Percentiles rank a stretch among this genome's conserved stretches.
phyloP scores from a whole-genome alignment of 306 rosid species.

The Mimosa bimucronata region DNA sequence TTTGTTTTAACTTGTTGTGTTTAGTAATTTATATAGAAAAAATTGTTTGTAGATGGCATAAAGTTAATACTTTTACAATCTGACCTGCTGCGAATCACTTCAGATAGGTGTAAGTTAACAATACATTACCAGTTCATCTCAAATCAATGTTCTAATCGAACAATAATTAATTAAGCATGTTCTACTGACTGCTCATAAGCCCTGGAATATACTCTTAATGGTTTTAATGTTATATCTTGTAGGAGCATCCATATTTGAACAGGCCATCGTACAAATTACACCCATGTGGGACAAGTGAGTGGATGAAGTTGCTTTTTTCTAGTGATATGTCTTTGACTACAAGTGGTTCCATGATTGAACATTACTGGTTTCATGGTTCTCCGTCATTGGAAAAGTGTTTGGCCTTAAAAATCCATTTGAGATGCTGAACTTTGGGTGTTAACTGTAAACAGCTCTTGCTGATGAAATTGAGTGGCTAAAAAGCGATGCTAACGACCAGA shows the following conservation, averaged over 20 bases:
- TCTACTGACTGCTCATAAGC: constrained; percentile 17
- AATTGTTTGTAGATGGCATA: neutral
- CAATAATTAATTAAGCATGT: neutral
- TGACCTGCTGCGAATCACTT: neutral
- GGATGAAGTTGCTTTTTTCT: constrained; percentile 79
- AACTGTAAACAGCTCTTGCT: neutral
- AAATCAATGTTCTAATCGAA: neutral
- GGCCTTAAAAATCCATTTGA: constrained; percentile 69
- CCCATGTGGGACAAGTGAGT: constrained; percentile 88
- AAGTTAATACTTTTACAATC: neutral
- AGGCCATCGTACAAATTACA: constrained; percentile 90
- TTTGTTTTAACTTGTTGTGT: too few species aligned
- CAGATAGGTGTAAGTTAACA: constrained; percentile 1
- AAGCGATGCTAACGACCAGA: neutral
- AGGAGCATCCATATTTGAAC: constrained; percentile 89
- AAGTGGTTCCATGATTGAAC: constrained; percentile 46
- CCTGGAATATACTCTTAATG: neutral
- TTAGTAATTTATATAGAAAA: neutral
- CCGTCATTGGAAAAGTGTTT: constrained; percentile 80
- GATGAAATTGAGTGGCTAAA: neutral
- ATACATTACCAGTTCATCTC: neutral
- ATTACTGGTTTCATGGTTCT: constrained; percentile 77
- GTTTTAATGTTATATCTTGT: constrained; percentile 29
- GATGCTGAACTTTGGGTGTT: constrained; percentile 42
- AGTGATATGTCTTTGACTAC: constrained; percentile 44